Evolutionary conservation across 208 protist species (phyloP).

Genomic region (Acanthamoeba culbertsoni): DNA sequence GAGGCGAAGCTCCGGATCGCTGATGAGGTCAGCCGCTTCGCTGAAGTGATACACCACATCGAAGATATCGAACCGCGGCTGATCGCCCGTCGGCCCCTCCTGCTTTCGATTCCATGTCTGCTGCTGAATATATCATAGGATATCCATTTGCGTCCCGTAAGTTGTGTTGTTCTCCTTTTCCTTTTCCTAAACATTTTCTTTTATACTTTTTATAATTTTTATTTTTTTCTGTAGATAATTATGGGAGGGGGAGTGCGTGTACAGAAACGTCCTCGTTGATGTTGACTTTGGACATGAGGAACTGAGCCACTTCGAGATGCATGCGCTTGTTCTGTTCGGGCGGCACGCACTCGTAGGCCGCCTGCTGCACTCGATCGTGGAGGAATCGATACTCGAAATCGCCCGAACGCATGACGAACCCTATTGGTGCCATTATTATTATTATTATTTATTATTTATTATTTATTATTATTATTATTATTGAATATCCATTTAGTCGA

Average conservation of each 20-base stretch:
- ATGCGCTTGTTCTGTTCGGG: not conserved
- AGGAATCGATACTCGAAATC: slow-evolving; percentile 52
- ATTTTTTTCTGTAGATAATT: not conserved
- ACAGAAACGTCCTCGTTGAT: not conserved
- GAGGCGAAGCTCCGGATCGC: not conserved
- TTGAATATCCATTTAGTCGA: no score
- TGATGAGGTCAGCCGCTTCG: not conserved
- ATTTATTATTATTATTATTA: no score
- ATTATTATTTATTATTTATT: no score
- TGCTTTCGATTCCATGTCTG: not conserved
- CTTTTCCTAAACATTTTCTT: no score
- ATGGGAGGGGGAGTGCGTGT: not conserved
- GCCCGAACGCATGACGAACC: slow-evolving; percentile 16
- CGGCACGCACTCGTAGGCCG: not conserved
- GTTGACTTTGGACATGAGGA: slow-evolving; percentile 25
- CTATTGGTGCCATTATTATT: no score
- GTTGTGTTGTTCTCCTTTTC: no score
- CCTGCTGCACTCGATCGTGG: slow-evolving; percentile 51
- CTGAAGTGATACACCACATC: slow-evolving; percentile 34
- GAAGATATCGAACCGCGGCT: slow-evolving; percentile 28
- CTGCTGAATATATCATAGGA: not conserved
- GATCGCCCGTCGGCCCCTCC: not conserved
- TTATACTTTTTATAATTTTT: not conserved
- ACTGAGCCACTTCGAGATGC: slow-evolving; percentile 6
- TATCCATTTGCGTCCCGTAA: no score